phyloP scores from a whole-genome alignment of 2,329 filamentous ascomycete species.

The Plenodomus tracheiphilus region DNA sequence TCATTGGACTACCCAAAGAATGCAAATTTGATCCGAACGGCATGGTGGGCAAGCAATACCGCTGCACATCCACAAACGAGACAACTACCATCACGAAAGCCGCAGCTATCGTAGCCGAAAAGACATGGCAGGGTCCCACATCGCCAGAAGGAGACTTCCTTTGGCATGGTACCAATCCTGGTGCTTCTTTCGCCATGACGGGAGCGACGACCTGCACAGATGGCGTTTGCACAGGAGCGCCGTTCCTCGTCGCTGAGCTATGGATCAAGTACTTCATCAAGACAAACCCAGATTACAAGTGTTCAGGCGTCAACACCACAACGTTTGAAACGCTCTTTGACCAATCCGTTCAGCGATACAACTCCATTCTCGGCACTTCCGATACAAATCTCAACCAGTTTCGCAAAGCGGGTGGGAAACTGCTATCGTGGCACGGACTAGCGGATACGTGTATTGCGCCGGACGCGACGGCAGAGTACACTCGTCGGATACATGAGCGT shows the following conservation, averaged over 20 bases:
- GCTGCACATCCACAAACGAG: constrained; percentile 7
- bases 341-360: constrained; percentile 11
- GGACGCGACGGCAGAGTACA: constrained; percentile 15
- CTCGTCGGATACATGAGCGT: constrained; percentile 11
- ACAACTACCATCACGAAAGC: constrained; percentile 9
- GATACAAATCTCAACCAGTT: constrained; percentile 15
- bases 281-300: constrained; percentile 12
- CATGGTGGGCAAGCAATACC: constrained; percentile 15
- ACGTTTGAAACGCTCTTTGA: constrained; percentile 11
- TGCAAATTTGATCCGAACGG: constrained; percentile 26
- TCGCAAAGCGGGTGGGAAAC: constrained; percentile 22
- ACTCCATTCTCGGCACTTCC: constrained; percentile 13
- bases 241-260: constrained; percentile 7
- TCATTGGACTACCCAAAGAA: constrained; percentile 20
- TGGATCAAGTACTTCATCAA: constrained; percentile 19
- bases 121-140: constrained; percentile 17
- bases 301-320: constrained; percentile 4
- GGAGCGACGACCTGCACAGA: constrained; percentile 14
- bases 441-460: constrained; percentile 16
- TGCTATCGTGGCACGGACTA: constrained; percentile 27
- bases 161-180: constrained; percentile 14
- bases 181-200: constrained; percentile 6
- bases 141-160: constrained; percentile 13
- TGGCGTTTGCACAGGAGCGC: constrained; percentile 10
- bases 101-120: constrained; percentile 12